Evolutionary conservation across 1,139 yeast species (phyloP), one percentile per base, ranked within the genome.

Genomic region (Candida sp.): DNA sequence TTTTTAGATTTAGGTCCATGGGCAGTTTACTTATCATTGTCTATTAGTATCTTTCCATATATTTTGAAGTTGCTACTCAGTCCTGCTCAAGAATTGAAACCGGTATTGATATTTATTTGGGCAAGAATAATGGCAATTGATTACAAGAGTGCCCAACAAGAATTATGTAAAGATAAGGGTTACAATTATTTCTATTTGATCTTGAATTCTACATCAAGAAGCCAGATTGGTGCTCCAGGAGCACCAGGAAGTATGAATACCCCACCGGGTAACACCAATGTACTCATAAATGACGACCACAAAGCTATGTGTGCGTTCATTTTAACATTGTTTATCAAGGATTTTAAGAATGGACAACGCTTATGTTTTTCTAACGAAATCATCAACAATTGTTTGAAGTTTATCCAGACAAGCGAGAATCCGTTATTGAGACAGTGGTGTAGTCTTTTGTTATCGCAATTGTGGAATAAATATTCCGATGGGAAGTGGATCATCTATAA

Each of bases 111-210:
- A 1, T 95, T 91, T 55, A 93, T 93, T 45, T 93, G 99, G 99
- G 97, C 98, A 0, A 74, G 99, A 52, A 89, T 93, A 22, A 88
- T 93, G 95, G 95, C 98, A 3, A 95, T 93, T 21, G 98, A 93
- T 62, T 85, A 86, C 58, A 79, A 81, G 49, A 86, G 87, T 54
- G 90, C 97, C 2, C 99, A 95, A 59, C 90, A 86, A 51, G 99
- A 93, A 57, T 74, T 93, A 36, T 79, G 95, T 52, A 90, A 91
- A 55, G 98, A 93, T 57, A 87, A 85, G 56, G 97, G 97, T 0
- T 93, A 83, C 63, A 82, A 84, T 54, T 95, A 93, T 62, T 93
- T 93, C 59, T 82, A 89, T 44, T 81, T 84, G 49, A 88, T 93
- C 55, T 68, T 93, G 49, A 56, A 70, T 54, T 56, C 76, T 33